Base-by-base conservation (phyloP, 768 basidiomycete species). In the Lactarius akahatsu region DNA sequence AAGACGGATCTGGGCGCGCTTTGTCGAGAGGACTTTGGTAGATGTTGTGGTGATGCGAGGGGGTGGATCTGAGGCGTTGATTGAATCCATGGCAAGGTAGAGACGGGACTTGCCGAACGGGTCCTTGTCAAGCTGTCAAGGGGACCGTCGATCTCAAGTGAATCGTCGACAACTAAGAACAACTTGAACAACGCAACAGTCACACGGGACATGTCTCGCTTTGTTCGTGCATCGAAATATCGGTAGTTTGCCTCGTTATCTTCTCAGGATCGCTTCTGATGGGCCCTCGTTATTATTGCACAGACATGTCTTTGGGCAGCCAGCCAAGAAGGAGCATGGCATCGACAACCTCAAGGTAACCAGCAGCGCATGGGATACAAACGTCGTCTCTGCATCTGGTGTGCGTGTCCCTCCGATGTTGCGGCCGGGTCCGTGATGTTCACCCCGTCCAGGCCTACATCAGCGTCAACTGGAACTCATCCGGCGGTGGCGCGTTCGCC, bases 341-440 rank as follows among this genome's bases (percentile, higher is more conserved):
- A 77, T 88, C 68, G 92, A 94, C 75, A 95, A 94, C 69, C 80
- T 94, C 71, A 94, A 94, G 76, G 83, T 94, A 20, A 89, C 92
- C 58, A 89, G 86, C 76, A 92, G 87, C 71, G 95, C 96, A 10
- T 98, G 94, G 94, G 96, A 98, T 76, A 98, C 96, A 54, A 96
- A 98, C 76, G 78, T 98, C 68, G 81, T 97, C 70, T 83, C 91
- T 67, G 91, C 93, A 13, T 94, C 93, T 69, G 88, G 83, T 54
- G 91, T 94, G 75, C 75, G 86, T 77, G 23, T 36, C 63, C 56
- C 64, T 28, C 56, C 60, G 64, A 62, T 61, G 8, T 16, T 59
- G 36, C 30, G 9, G 1, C 16, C 45, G 50, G 52, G 15, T 28
- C 63, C 18, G 62, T 62, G 28, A 28, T 28, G 45, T 30, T 67